A percentile compares a stretch with the other conserved stretches of the same genome.
These are phyloP conservation scores for Dinochytrium kinnereticum DNA, from an alignment of 371 early-diverging fungal genomes.

Conservation along the genomic window DNA sequence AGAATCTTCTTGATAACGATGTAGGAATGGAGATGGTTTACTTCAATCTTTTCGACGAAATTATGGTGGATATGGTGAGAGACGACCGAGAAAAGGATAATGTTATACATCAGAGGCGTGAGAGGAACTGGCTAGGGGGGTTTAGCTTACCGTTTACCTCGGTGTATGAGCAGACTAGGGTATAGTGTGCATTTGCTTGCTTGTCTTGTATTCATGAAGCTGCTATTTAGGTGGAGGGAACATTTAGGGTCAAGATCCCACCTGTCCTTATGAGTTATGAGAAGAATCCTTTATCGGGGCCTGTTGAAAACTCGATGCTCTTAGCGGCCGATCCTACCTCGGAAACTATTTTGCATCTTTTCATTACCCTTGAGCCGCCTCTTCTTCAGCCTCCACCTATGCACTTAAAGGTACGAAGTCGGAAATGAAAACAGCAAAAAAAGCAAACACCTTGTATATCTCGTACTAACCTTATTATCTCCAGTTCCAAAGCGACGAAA, in stretches of 20 bases:
- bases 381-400: conserved; percentile 44
- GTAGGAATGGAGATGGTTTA: conserved; percentile 50
- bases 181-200: no score
- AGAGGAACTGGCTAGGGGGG: conserved; percentile 55
- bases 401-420: conserved; percentile 34
- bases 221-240: conserved; percentile 54
- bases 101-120: conserved; percentile 50
- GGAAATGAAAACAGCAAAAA: neutral
- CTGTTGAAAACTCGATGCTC: conserved; percentile 35
- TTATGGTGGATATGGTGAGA: conserved; percentile 49
- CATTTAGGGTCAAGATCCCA: conserved; percentile 48
- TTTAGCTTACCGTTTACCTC: conserved; percentile 55
- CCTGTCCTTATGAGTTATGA: conserved; percentile 49
- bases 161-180: conserved; percentile 50
- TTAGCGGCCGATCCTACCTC: conserved; percentile 35
- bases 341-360: conserved; percentile 49
- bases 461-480: no score
- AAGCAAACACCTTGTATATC: neutral
- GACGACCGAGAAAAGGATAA: conserved; percentile 51
- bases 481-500: conserved; percentile 49
- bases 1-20: conserved; percentile 44
- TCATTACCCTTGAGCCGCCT: conserved; percentile 59
- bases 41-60: conserved; percentile 58
- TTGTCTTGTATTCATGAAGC: no score
- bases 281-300: conserved; percentile 17